phyloP scores from a whole-genome alignment of 148 eudicot genomes.

The Heliamphora exappendiculata region DNA sequence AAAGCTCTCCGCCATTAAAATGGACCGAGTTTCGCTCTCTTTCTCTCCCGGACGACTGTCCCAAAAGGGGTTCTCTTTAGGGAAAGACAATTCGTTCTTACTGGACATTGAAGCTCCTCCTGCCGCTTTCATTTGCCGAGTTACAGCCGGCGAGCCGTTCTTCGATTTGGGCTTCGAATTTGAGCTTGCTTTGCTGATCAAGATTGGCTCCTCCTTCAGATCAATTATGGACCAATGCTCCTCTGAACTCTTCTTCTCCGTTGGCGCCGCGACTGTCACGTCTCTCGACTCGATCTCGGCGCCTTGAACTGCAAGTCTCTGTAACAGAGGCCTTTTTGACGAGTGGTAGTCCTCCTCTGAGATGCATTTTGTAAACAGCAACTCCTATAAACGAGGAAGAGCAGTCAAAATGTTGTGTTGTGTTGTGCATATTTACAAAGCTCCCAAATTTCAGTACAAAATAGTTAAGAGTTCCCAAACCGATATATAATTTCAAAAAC shows the following conservation, averaged over 20 bases:
- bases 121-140: constrained; percentile 60
- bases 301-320: constrained; percentile 83
- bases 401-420: not conserved
- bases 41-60: constrained; percentile 21
- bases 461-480: too few relatives aligned
- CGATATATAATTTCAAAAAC: too few relatives aligned
- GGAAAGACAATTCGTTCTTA: constrained; percentile 24
- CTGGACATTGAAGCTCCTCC: constrained; percentile 30
- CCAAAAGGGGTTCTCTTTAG: constrained; percentile 62
- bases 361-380: constrained; percentile 76
- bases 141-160: constrained; percentile 29
- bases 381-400: constrained; percentile 51
- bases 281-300: constrained; percentile 59
- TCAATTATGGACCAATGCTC: constrained; percentile 83
- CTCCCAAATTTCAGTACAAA: too few relatives aligned
- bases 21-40: constrained; percentile 31
- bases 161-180: constrained; percentile 34
- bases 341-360: constrained; percentile 84
- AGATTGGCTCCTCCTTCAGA: constrained; percentile 47
- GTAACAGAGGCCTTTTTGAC: constrained; percentile 75
- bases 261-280: constrained; percentile 38
- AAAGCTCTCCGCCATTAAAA: constrained; percentile 51
- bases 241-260: constrained; percentile 25
- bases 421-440: not conserved
- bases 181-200: constrained; percentile 25